phyloP scores from a whole-genome alignment of 2,329 filamentous ascomycete genomes.

The Pseudopithomyces maydicus region DNA sequence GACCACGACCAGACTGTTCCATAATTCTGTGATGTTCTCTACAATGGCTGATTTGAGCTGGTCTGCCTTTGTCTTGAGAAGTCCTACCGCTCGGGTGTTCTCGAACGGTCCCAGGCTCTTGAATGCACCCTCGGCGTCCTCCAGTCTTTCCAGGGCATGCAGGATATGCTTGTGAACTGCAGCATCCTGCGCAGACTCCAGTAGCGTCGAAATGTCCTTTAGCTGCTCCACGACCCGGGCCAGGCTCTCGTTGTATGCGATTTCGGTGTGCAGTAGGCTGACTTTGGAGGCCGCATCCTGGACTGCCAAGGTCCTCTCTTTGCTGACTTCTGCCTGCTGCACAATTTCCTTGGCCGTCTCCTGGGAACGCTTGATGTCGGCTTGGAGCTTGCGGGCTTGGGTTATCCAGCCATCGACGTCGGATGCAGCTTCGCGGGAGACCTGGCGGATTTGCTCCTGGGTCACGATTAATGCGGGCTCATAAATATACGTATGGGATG shows the following conservation, averaged over 20 bases:
- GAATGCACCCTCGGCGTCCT: constrained; percentile 59
- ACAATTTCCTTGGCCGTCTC: constrained; percentile 81
- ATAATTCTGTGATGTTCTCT: constrained; percentile 70
- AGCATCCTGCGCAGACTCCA: constrained; percentile 54
- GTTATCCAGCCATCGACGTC: constrained; percentile 86
- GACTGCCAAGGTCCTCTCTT: constrained; percentile 66
- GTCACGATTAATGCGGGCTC: constrained; percentile 8
- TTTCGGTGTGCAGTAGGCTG: constrained; percentile 61
- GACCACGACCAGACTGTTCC: constrained; percentile 70
- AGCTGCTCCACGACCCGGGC: constrained; percentile 57
- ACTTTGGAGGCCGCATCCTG: constrained; percentile 64
- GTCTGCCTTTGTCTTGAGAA: constrained; percentile 69
- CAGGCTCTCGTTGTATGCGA: constrained; percentile 63
- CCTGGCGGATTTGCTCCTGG: constrained; percentile 69
- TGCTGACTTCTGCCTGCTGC: constrained; percentile 72
- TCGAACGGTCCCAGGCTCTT: constrained; percentile 65
- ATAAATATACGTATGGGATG: background rate
- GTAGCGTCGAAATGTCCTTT: constrained; percentile 53
- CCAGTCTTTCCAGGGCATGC: constrained; percentile 54
- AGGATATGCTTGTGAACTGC: constrained; percentile 52
- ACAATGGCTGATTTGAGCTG: constrained; percentile 70
- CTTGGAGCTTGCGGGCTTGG: constrained; percentile 82
- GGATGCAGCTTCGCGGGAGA: constrained; percentile 77
- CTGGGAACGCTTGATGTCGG: constrained; percentile 82
- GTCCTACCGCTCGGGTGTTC: constrained; percentile 65